Conservation (phyloP, 352 stramenopile genomes). For the Pythium folliculosum region DNA sequence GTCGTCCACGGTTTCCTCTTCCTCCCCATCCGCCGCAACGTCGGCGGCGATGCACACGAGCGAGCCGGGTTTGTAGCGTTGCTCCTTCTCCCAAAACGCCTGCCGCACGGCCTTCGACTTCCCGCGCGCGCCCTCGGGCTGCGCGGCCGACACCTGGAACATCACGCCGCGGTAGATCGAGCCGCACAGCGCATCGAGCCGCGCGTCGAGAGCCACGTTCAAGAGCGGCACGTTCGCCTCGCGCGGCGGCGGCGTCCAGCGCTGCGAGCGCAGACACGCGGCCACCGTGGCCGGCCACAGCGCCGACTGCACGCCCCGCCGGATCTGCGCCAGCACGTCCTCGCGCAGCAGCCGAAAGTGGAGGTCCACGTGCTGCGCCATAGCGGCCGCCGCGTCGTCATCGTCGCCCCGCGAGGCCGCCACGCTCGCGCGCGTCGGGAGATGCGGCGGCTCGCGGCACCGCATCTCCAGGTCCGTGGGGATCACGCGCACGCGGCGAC, state of each 20-base stretch:
- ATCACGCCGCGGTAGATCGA: constrained; percentile 29
- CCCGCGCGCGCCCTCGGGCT: constrained; percentile 4
- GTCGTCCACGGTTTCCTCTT: not conserved
- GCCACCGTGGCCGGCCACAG: constrained; percentile 13
- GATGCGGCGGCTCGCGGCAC: constrained; percentile 20
- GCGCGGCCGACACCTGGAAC: constrained; percentile 25
- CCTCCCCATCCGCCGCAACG: not conserved
- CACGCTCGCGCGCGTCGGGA: constrained; percentile 12
- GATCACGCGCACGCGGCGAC: constrained; percentile 22
- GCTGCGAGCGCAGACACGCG: not conserved
- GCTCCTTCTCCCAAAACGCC: constrained; percentile 30
- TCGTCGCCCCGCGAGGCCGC: not conserved
- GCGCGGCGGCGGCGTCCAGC: constrained; percentile 21
- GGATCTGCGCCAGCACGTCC: constrained; percentile 31
- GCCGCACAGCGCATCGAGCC: constrained; percentile 23
- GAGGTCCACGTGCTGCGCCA: constrained; percentile 26
- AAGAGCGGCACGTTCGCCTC: constrained; percentile 27
- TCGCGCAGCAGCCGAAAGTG: constrained; percentile 35
- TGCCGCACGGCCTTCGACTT: constrained; percentile 4
- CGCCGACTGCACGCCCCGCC: constrained; percentile 30
- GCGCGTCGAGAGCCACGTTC: constrained; percentile 14
- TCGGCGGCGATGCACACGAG: constrained; percentile 28
- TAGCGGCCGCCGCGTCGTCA: not conserved
- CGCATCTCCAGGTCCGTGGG: constrained; percentile 33
- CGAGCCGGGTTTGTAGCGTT: constrained; percentile 25